These are phyloP conservation scores for Trichophyton schoenleinii DNA, from an alignment of 2,329 filamentous ascomycete species.

Conservation along the genomic window DNA sequence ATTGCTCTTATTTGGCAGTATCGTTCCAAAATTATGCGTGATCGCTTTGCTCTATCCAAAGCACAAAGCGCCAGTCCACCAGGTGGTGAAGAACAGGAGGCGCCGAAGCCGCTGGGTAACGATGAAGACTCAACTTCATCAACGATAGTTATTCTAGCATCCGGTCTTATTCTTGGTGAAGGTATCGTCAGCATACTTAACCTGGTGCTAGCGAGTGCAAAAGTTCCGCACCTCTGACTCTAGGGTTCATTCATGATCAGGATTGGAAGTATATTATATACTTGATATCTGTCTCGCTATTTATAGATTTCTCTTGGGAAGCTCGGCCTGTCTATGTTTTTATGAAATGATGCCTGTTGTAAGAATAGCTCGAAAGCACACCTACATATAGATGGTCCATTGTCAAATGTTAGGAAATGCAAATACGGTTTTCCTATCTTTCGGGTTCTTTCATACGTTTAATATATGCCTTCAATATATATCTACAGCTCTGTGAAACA, in stretches of 20 bases:
- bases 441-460: too few relatives aligned
- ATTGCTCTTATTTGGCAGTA: conserved; percentile 66
- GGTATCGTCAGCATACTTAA: conserved; percentile 88
- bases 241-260: not conserved
- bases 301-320: not conserved
- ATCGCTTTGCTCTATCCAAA: conserved; percentile 11
- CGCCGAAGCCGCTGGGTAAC: not conserved
- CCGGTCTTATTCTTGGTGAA: conserved; percentile 82
- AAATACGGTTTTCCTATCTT: too few relatives aligned
- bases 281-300: not conserved
- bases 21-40: conserved; percentile 31
- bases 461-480: too few relatives aligned
- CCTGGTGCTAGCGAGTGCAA: conserved; percentile 62
- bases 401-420: too few relatives aligned
- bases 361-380: too few relatives aligned
- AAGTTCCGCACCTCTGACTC: conserved; percentile 57
- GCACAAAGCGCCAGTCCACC: not conserved
- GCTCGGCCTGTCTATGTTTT: too few relatives aligned
- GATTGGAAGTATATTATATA: not conserved
- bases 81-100: not conserved
- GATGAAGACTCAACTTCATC: conserved; percentile 33
- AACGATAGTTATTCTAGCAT: conserved; percentile 76
- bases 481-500: too few relatives aligned
- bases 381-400: too few relatives aligned
- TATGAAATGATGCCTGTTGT: too few relatives aligned